A percentile compares a stretch with the other conserved stretches of the same genome.
Evolutionary conservation across 2,329 filamentous ascomycete genomes (phyloP).

Genomic region (Gaeumannomyces tritici): DNA sequence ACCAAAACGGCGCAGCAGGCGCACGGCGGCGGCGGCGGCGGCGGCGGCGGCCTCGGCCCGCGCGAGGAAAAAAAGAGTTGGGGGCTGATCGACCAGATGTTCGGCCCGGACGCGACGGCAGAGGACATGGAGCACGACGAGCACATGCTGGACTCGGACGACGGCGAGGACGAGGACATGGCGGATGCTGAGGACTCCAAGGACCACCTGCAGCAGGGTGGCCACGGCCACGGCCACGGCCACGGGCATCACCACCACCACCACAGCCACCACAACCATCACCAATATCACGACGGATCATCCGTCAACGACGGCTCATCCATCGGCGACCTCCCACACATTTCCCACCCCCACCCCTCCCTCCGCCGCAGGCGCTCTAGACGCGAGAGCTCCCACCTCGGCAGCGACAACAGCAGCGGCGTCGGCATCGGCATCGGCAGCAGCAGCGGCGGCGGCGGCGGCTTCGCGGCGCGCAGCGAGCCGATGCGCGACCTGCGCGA

Average conservation of each 20-base stretch:
- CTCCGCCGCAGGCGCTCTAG: not conserved
- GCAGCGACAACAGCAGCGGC: not conserved
- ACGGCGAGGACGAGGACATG: not conserved
- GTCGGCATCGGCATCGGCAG: not conserved
- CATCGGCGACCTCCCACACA: too few relatives aligned
- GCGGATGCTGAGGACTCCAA: not conserved
- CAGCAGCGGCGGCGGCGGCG: not conserved
- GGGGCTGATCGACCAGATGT: constrained; percentile 4
- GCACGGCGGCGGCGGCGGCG: too few relatives aligned
- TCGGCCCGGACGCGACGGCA: not conserved
- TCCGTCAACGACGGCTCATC: too few relatives aligned
- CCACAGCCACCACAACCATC: too few relatives aligned
- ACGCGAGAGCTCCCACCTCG: not conserved
- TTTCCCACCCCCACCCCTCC: not conserved
- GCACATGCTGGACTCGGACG: not conserved
- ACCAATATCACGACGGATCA: not conserved
- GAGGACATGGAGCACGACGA: not conserved
- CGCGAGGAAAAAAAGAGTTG: not conserved
- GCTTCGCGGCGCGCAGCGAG: constrained; percentile 1
- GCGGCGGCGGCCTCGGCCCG: too few relatives aligned
- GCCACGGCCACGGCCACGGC: too few relatives aligned
- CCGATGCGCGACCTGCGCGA: constrained; percentile 4
- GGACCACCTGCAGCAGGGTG: not conserved
- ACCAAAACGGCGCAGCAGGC: not conserved
- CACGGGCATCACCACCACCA: not conserved